Base-by-base conservation (phyloP, 257 asterid genomes). In the Ligustrum vulgare region DNA sequence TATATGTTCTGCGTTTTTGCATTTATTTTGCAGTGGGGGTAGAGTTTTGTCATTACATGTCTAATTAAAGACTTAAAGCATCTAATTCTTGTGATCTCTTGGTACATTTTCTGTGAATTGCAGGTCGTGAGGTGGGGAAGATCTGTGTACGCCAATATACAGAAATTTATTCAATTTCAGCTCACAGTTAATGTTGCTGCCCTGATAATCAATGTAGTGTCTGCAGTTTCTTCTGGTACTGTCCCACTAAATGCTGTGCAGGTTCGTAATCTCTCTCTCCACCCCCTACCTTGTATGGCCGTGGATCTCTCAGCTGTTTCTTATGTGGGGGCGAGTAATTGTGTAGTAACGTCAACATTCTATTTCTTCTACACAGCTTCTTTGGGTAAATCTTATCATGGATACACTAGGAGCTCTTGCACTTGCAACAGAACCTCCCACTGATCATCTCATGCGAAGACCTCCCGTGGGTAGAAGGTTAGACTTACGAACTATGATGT, bases 121-220 rank as follows among this genome's bases (percentile, higher is more conserved):
- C 91, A 94, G 99, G 99, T 92, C 74, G 97, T 94, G 51, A 89
- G 97, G 67, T 94, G 99, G 99, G 98, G 99, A 75, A 85, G 99
- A 87, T 91, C 99, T 13, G 99, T 94, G 12, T 94, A 94, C 47
- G 97, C 99, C 47, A 94, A 94, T 74, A 91, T 94, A 73, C 99
- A 94, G 89, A 94, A 94, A 83, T 94, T 94, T 80, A 94, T 94
- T 72, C 99, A 94, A 69, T 94, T 94, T 84, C 99, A 94, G 75
- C 97, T 92, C 47, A 94, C 98, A 33, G 99, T 94, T 69, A 92
- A 94, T 82, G 98, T 92, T 75, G 96, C 99, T 45, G 99, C 99
- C 4, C 84, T 94, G 25, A 63, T 91, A 58, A 94, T 94, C 58
- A 94, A 94, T 91, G 97, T 92, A 80, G 99, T 81, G 41, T 95